Percentiles rank a stretch among this genome's conserved stretches.
These are phyloP conservation scores for Sporothrix sp. DNA, from an alignment of 2,329 filamentous ascomycete genomes.

Conservation along the genomic window DNA sequence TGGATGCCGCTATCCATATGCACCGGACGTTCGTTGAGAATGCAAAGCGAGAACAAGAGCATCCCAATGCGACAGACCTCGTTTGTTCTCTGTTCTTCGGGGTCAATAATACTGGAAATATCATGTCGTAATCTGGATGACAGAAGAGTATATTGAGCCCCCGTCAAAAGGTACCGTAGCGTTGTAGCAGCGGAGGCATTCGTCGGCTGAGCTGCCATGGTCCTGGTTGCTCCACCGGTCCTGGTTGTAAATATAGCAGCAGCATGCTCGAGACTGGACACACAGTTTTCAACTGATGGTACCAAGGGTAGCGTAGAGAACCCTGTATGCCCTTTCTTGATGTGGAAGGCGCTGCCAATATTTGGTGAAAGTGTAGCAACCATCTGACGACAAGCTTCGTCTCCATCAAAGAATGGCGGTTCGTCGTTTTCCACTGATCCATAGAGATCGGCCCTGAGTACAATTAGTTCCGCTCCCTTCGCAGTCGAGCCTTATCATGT, in stretches of 20 bases:
- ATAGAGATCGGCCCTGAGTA: constrained; percentile 6
- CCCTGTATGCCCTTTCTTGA: neutral
- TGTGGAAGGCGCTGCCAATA: neutral
- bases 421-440: constrained; percentile 4
- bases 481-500: neutral
- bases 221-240: too few relatives aligned
- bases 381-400: neutral
- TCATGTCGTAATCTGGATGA: neutral
- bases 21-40: neutral
- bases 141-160: constrained; percentile 3
- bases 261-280: neutral
- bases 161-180: constrained; percentile 1
- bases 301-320: neutral
- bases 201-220: neutral
- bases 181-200: neutral
- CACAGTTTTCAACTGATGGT: neutral
- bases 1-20: neutral
- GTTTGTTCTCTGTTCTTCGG: too few relatives aligned
- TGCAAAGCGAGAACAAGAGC: neutral
- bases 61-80: neutral
- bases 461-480: too few relatives aligned
- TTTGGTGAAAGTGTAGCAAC: neutral
- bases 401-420: constrained; percentile 4
- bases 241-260: neutral
- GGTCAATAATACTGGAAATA: neutral